These are phyloP conservation scores for Pythium phragmitis DNA, from an alignment of 352 stramenopile species.

Conservation along the genomic window DNA sequence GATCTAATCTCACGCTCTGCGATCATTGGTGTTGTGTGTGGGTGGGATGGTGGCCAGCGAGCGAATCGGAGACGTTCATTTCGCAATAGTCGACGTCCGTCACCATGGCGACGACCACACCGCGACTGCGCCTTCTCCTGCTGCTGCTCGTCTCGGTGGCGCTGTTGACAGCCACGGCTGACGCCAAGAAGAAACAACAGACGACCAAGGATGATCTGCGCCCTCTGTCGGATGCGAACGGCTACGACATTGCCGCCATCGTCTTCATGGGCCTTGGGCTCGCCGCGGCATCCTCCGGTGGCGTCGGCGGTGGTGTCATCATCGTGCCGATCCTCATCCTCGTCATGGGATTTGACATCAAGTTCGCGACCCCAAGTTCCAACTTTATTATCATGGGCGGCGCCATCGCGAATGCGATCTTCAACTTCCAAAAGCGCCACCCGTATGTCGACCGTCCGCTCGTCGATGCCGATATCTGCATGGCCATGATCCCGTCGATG, in stretches of 20 bases:
- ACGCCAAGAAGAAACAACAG: conserved; percentile 3
- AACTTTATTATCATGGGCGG: conserved; percentile 67
- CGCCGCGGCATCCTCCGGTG: conserved; percentile 44
- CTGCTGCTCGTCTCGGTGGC: not conserved
- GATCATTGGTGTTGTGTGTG: not conserved
- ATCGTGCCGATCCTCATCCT: conserved; percentile 59
- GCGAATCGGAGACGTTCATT: not conserved
- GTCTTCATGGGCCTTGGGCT: conserved; percentile 49
- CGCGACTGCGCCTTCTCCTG: not conserved
- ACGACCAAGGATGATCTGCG: conserved; percentile 24
- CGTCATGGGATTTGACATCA: conserved; percentile 67
- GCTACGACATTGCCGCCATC: conserved; percentile 44
- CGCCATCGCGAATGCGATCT: conserved; percentile 55
- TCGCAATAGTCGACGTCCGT: not conserved
- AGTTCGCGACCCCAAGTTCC: conserved; percentile 53
- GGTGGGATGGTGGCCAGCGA: not conserved
- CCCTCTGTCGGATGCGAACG: conserved; percentile 40
- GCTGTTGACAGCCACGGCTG: not conserved
- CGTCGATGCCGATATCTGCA: conserved; percentile 50
- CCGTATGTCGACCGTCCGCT: conserved; percentile 47
- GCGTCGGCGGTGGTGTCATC: conserved; percentile 50
- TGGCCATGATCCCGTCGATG: conserved; percentile 65
- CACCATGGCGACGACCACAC: not conserved
- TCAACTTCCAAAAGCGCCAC: conserved; percentile 64
- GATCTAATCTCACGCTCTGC: not conserved